Evolutionary conservation across 2,329 filamentous ascomycete species (phyloP), one percentile per base, ranked within the genome.

Genomic region (Cercospora sesami): DNA sequence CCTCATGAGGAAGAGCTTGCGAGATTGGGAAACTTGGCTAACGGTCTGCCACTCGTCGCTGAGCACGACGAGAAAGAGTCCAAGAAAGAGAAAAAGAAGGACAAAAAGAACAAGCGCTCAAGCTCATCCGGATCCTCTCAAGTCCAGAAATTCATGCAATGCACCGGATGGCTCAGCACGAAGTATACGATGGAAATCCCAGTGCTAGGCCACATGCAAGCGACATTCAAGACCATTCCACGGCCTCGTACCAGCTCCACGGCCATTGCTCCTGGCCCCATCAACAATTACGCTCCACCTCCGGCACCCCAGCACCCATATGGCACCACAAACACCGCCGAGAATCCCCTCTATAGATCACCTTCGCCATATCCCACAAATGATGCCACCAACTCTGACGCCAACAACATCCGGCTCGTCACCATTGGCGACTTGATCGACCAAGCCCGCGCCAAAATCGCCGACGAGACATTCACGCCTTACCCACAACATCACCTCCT

Each of bases 1-100:
- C 60, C 65, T 26, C 68, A 69, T n/a, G 68, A 69, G 30, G 68
- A 64, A 16, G 65, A 67, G 18, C 48, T 69, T 10, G 57, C 55
- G 6, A 57, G 68, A 4, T n/a, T 57, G n/a, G 68, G 68, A 1
- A 63, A 62, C 57, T 23, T 65, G 5, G n/a, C 18, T 2, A 51
- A 48, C 42, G 26, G 28, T 21, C n/a, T 21, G n/a, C 14, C 28
- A n/a, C 53, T 26, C 28, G 53, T 31, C n/a, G 55, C 18, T 6
- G 55, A 59, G 30, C 30, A 59, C 9, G 31, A 36, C 0, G 31
- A 59, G 55, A 59, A 33, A n/a, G 31, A 59, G n/a, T 21, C 16
- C 28, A 59, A 59, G n/a, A 36, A 33, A 7, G 18, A 26, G 21
- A 59, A 59, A n/a, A 59, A 59, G 55, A 59, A 31, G 23, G 30